phyloP scores from a whole-genome alignment of 208 protist species.

The Leishmania aethiopica region DNA sequence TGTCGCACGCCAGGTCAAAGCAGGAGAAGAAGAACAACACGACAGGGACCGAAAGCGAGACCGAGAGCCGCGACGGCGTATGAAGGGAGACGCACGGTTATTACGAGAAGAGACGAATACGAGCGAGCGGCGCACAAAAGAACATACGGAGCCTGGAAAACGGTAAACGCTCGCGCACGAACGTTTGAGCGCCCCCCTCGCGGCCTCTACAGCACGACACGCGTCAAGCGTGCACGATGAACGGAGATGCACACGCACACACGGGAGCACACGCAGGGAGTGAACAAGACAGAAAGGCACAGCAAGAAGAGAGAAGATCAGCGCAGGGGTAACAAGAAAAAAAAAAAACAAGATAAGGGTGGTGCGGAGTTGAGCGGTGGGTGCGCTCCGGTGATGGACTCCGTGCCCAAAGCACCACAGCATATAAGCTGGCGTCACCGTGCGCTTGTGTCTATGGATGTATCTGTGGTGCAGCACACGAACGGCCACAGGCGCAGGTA shows the following conservation, averaged over 20 bases:
- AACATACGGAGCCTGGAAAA: background rate
- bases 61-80: constrained; percentile 10
- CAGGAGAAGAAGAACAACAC: constrained; percentile 10
- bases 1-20: background rate
- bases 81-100: background rate
- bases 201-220: background rate
- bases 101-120: constrained; percentile 13
- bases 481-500: background rate
- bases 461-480: background rate
- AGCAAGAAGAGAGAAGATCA: background rate
- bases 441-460: background rate
- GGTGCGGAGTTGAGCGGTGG: background rate
- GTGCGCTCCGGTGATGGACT: too few relatives aligned
- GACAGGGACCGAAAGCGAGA: constrained; percentile 8
- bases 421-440: too few relatives aligned
- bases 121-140: background rate
- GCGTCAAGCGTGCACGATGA: background rate
- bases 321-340: background rate
- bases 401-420: background rate
- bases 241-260: background rate
- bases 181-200: background rate
- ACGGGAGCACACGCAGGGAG: background rate
- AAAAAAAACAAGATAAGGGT: background rate
- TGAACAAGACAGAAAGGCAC: background rate
- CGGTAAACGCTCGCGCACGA: background rate